These are phyloP conservation scores for Buxus sempervirens DNA, from an alignment of 164 flowering plant genomes.

Conservation along the genomic window DNA sequence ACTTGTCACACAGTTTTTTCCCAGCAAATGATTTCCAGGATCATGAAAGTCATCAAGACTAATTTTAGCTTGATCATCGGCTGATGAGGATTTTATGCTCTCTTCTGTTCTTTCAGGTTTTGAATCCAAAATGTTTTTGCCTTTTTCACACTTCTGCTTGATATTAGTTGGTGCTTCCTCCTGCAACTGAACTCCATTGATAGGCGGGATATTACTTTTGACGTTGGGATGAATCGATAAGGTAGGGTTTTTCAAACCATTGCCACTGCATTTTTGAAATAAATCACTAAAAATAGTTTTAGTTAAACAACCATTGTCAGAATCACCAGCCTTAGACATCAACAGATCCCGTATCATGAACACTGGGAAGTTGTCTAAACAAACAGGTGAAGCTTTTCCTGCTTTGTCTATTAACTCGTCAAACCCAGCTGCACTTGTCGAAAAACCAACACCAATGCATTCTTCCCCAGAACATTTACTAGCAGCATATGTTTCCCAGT, in stretches of 20 bases:
- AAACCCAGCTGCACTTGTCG: background rate
- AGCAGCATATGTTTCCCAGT: slow-evolving; percentile 46
- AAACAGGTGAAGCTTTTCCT: background rate
- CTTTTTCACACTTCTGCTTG: background rate
- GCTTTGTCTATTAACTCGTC: slow-evolving; percentile 10
- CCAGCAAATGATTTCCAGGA: background rate
- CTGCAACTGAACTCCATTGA: background rate
- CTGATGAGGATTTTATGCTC: background rate
- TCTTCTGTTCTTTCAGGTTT: background rate
- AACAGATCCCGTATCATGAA: background rate
- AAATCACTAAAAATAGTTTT: background rate
- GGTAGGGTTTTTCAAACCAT: background rate
- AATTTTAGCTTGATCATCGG: background rate
- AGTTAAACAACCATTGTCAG: background rate
- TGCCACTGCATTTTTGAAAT: slow-evolving; percentile 1
- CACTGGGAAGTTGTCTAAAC: background rate
- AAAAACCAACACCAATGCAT: background rate
- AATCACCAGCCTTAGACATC: background rate
- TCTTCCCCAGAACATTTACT: slow-evolving; percentile 20
- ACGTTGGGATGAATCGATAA: background rate
- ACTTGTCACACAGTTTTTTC: background rate
- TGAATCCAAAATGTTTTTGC: background rate
- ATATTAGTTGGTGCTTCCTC: background rate
- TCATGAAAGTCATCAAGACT: background rate
- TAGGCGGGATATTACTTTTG: background rate